Evolutionary conservation across 495 filamentous ascomycete species (phyloP), one percentile per base, ranked within the genome.

Genomic region (Penicillium coffeae): DNA sequence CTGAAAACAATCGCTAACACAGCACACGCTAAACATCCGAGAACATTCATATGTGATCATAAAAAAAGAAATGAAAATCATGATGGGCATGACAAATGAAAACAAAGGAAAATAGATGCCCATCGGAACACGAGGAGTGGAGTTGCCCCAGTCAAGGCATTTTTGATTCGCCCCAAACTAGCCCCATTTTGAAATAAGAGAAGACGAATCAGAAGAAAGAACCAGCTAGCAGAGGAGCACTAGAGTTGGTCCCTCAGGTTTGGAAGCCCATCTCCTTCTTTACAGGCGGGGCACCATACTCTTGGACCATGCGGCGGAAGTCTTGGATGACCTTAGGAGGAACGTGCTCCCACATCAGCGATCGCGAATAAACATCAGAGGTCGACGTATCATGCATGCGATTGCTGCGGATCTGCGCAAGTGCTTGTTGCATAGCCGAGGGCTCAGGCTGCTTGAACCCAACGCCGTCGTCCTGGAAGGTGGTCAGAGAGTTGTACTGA

Each of bases 281-380:
- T 13, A 70, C 56, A 3, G 69, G 63, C 8, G 52, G 20, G 3
- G 62, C 68, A 37, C 70, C 70, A 43, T 59, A 75, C 30, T 73
- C 86, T 76, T 66, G 80, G 50, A 93, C 88, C 82, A 95, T 88
- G 61, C 87, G 84, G 57, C 85, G 86, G 72, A 97, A 98, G 68
- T 92, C 88, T 48, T 84, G 82, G 42, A 98, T 91, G 38, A 96
- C 88, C 60, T 98, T 90, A 52, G 82, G 74, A 38, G 94, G 90
- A 51, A 98, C 88, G 62, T 87, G 85, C 59, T 96, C 90, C 90
- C 90, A 96, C 56, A 98, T 84, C 49, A 98, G 78, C 41, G 88
- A 93, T 21, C 92, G 78, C 21, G 89, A 93, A 70, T 97, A 96
- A 35, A 96, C 88, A 58, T 95, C 90, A 14, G 71, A 71, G 21